Evolutionary conservation across 768 basidiomycete species (phyloP).

Genomic region (Boletus barrowsii): DNA sequence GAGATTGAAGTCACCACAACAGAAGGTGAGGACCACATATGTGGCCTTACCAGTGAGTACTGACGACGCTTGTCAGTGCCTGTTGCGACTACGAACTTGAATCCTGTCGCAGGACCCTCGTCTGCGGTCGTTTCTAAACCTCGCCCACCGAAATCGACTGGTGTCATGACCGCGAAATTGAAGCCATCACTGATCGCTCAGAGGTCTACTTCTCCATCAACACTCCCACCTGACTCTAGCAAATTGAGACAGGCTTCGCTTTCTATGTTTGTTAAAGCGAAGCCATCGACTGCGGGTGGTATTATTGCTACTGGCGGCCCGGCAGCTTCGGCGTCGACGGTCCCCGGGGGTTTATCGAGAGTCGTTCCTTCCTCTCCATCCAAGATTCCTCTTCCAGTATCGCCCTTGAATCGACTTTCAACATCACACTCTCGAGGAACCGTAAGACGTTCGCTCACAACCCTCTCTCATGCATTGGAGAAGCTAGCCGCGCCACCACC

Average conservation of each 20-base stretch:
- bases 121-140: not conserved
- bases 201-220: slow-evolving; percentile 12
- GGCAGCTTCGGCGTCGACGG: slow-evolving; percentile 4
- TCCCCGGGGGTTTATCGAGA: slow-evolving; percentile 9
- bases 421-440: slow-evolving; percentile 7
- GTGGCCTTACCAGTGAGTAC: not conserved
- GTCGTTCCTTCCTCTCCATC: slow-evolving; percentile 18
- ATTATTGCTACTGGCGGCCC: not conserved
- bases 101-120: not conserved
- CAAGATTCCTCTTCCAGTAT: slow-evolving; percentile 28
- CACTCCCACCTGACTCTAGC: slow-evolving; percentile 5
- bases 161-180: not conserved
- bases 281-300: not conserved
- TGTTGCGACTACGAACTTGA: not conserved
- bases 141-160: slow-evolving; percentile 7
- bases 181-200: not conserved
- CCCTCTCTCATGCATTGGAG: slow-evolving; percentile 64
- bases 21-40: slow-evolving; percentile 2
- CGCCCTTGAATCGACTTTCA: slow-evolving; percentile 1
- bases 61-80: slow-evolving; percentile 4
- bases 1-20: not conserved
- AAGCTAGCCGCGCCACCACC: slow-evolving; percentile 68
- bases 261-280: slow-evolving; percentile 19
- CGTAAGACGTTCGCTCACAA: slow-evolving; percentile 48
- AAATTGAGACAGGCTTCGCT: slow-evolving; percentile 29